Evolutionary conservation across 2,329 filamentous ascomycete genomes (phyloP).

Genomic region (Teratosphaeria pseudoeucalypti): DNA sequence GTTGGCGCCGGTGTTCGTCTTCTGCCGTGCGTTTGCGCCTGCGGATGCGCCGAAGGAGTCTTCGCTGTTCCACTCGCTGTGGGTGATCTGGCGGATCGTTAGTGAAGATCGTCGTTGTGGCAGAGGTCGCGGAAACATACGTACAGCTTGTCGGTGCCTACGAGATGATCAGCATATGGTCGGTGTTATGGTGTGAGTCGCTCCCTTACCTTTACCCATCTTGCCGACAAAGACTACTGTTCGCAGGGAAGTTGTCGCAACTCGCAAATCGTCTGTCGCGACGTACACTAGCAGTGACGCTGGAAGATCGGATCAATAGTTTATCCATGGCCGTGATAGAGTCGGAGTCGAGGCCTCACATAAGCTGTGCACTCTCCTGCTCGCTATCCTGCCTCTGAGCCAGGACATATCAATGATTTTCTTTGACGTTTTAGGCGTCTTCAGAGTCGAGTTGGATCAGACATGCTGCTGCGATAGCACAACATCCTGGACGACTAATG

Average conservation of each 20-base stretch:
- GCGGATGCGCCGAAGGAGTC: constrained; percentile 80
- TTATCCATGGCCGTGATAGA: background rate
- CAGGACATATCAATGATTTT: background rate
- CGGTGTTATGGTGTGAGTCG: background rate
- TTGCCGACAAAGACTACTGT: background rate
- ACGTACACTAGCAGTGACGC: background rate
- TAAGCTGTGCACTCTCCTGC: background rate
- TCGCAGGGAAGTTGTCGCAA: background rate
- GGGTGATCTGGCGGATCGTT: constrained; percentile 58
- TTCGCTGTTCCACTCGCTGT: constrained; percentile 91
- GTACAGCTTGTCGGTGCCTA: constrained; percentile 32
- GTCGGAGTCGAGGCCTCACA: no score
- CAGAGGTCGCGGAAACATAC: constrained; percentile 18
- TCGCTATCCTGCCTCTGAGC: background rate
- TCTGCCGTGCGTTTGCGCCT: constrained; percentile 52
- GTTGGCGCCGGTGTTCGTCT: constrained; percentile 41
- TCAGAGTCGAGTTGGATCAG: background rate
- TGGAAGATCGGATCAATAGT: background rate
- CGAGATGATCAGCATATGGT: constrained; percentile 6
- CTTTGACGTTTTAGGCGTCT: background rate
- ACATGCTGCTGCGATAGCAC: constrained; percentile 14
- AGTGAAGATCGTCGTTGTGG: background rate
- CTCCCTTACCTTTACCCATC: constrained; percentile 15
- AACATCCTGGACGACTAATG: constrained; percentile 12
- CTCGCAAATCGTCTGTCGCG: background rate